phyloP scores from a whole-genome alignment of 1,284 basidiomycete species.

The Rhodotorula sp. region DNA sequence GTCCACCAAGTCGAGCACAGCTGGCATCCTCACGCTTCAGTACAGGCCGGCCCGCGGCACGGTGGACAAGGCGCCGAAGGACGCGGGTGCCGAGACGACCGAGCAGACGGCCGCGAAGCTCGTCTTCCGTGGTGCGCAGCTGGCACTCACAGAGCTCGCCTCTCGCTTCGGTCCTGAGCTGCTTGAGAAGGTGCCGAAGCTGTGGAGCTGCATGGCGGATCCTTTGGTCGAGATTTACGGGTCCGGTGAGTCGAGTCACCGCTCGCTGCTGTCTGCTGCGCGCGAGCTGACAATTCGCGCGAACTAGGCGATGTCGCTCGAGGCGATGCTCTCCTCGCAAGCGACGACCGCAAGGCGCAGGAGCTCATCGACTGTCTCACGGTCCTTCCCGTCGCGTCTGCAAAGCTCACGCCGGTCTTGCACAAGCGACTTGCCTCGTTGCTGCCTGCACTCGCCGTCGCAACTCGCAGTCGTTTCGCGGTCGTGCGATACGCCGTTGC shows the following conservation, averaged over 20 bases:
- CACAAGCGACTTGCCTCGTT: constrained; percentile 68
- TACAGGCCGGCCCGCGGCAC: constrained; percentile 47
- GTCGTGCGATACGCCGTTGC: constrained; percentile 87
- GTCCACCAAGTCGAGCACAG: constrained; percentile 60
- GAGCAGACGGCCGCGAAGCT: constrained; percentile 57
- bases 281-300: neutral
- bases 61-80: constrained; percentile 52
- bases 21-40: constrained; percentile 66
- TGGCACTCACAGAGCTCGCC: constrained; percentile 79
- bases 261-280: too few species aligned
- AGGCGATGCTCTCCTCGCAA: constrained; percentile 53
- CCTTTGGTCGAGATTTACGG: constrained; percentile 68
- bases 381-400: constrained; percentile 77
- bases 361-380: constrained; percentile 91
- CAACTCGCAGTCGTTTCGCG: constrained; percentile 77
- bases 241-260: constrained; percentile 56
- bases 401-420: constrained; percentile 69
- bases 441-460: constrained; percentile 72
- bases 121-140: constrained; percentile 73
- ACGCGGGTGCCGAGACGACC: constrained; percentile 18
- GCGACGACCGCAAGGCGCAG: constrained; percentile 62
- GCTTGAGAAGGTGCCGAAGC: constrained; percentile 75
- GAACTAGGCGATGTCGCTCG: constrained; percentile 41
- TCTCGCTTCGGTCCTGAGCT: constrained; percentile 70
- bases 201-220: constrained; percentile 90